Evolutionary conservation across 345 rosid genomes (phyloP), one percentile per base, ranked within the genome.

Genomic region (Hibiscus tridactylites): DNA sequence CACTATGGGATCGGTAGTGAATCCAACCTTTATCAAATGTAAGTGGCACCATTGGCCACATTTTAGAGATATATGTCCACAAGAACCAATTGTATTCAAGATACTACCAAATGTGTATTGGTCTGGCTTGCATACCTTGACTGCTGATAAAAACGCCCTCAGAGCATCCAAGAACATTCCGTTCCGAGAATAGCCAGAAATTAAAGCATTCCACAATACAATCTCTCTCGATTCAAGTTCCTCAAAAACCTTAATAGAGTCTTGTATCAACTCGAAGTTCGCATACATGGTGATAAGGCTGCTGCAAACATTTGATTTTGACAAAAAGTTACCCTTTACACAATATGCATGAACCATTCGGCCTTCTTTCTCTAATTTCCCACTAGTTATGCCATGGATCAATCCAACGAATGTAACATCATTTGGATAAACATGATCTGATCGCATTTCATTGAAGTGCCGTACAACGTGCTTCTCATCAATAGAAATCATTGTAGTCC

Each of bases 211-310:
- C 61, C 61, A 57, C 2, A 28, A 57, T 3, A 9, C 61, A 21
- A 57, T 21, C 6, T 24, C 61, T 57, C 13, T 57, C 5, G 61
- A 57, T 57, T 57, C 15, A 9, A 57, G 61, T 57, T 57, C 31
- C 31, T 57, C 31, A 21, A 57, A 57, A 57, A 57, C 61, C 61
- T 24, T 57, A 21, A 57, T 24, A 21, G 61, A 57, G 61, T 57
- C 61, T 57, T 57, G 61, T 57, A 57, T 24, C 61, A 21, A 10
- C 61, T 78, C 78, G 56, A 94, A 90, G 76, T 85, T 87, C 37
- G 93, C 90, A 75, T 94, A 91, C 97, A 91, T 90, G 71, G 97
- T 87, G 68, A 90, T 88, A 53, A 94, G 82, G 77, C 96, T 84
- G 68, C 86, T 90, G 46, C 86, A 83, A 65, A 91, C 88, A 76